Conservation (phyloP, 768 basidiomycete genomes). For the Pleurotus pulmonarius region DNA sequence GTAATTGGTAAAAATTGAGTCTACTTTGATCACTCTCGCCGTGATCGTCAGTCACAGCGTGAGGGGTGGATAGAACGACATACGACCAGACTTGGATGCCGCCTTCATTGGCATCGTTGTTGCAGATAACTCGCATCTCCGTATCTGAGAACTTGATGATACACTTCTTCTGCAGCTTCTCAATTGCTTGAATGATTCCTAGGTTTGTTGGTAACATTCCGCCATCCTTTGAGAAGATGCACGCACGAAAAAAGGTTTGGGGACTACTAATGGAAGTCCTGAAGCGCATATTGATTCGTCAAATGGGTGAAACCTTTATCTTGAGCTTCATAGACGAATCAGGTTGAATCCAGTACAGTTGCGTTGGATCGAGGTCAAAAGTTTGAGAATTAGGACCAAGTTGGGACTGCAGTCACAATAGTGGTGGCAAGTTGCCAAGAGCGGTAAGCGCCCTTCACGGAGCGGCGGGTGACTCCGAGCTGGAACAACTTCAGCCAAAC, state of each 20-base stretch:
- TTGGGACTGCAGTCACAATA: too few species aligned
- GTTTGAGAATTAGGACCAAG: too few species aligned
- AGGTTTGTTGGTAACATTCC: not conserved
- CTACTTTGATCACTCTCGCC: conserved; percentile 57
- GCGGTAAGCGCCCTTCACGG: too few species aligned
- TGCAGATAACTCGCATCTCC: conserved; percentile 82
- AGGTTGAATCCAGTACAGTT: too few species aligned
- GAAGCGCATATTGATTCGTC: not conserved
- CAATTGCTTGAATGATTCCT: conserved; percentile 81
- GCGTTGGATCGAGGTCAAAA: too few species aligned
- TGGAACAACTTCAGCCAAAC: too few species aligned
- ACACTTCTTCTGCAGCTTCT: conserved; percentile 82
- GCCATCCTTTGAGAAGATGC: not conserved
- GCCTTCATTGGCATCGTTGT: conserved; percentile 72
- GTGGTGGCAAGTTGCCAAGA: too few species aligned
- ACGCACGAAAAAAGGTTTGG: conserved; percentile 5
- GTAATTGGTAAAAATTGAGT: conserved; percentile 69
- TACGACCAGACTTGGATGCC: conserved; percentile 84
- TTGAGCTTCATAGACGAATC: too few species aligned
- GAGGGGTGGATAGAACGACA: conserved; percentile 6
- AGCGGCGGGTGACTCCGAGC: too few species aligned
- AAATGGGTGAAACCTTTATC: too few species aligned
- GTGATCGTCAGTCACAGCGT: not conserved
- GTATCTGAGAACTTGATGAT: conserved; percentile 75
- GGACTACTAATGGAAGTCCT: not conserved